Conservation (phyloP, 495 filamentous ascomycete genomes). For the Penicillium dipodomyicola region DNA sequence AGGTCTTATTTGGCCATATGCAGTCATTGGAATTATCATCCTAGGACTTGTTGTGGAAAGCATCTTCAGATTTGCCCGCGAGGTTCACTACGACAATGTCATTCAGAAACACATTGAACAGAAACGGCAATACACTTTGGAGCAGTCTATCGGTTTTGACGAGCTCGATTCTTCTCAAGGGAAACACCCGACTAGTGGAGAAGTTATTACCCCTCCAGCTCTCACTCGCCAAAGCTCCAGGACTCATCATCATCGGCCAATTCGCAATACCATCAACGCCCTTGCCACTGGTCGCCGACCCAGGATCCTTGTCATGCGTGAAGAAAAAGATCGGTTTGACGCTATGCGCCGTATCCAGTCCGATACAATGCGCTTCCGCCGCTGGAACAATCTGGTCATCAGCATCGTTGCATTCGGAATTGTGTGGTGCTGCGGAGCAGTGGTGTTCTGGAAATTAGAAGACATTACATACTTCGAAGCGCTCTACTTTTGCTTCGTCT, state of each 20-base stretch:
- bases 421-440: slow-evolving; percentile 80
- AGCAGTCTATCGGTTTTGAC: slow-evolving; percentile 49
- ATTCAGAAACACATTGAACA: slow-evolving; percentile 61
- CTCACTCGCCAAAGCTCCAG: slow-evolving; percentile 9
- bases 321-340: slow-evolving; percentile 69
- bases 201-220: slow-evolving; percentile 4
- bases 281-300: slow-evolving; percentile 21
- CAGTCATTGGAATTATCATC: slow-evolving; percentile 80
- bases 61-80: slow-evolving; percentile 65
- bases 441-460: slow-evolving; percentile 66
- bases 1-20: slow-evolving; percentile 75
- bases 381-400: slow-evolving; percentile 68
- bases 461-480: slow-evolving; percentile 65
- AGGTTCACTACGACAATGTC: slow-evolving; percentile 65
- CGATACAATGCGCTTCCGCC: slow-evolving; percentile 57
- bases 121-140: slow-evolving; percentile 54
- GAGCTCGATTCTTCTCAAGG: slow-evolving; percentile 1
- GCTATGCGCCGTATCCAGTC: slow-evolving; percentile 80
- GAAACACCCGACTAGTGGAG: neutral
- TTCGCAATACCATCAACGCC: slow-evolving; percentile 27
- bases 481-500: slow-evolving; percentile 81
- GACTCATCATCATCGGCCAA: slow-evolving; percentile 18
- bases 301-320: slow-evolving; percentile 37
- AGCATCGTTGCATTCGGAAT: slow-evolving; percentile 62
- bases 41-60: slow-evolving; percentile 85